Percentiles rank a stretch among this genome's conserved stretches.
These are phyloP conservation scores for Panellus pusillus DNA, from an alignment of 768 basidiomycete genomes.

Conservation along the genomic window DNA sequence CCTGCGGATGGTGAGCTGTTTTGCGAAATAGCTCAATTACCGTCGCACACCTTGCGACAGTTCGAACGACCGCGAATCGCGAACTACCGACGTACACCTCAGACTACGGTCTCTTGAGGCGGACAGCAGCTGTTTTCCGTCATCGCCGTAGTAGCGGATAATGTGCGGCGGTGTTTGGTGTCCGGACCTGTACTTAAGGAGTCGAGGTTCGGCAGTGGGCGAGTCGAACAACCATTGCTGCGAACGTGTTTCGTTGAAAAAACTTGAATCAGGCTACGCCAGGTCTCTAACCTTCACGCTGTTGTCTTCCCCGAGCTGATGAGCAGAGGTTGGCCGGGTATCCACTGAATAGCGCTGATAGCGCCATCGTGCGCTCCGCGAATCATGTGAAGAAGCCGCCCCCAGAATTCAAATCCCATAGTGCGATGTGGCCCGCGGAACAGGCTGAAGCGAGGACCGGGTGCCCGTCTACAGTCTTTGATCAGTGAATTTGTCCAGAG, in stretches of 20 bases:
- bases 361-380: conserved; percentile 88
- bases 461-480: conserved; percentile 64
- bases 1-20: conserved; percentile 44
- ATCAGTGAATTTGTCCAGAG: not conserved
- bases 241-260: conserved; percentile 11
- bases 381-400: conserved; percentile 79
- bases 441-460: conserved; percentile 88
- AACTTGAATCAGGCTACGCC: not conserved
- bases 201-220: conserved; percentile 77
- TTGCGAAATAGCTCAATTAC: not conserved
- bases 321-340: conserved; percentile 88
- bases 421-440: conserved; percentile 81
- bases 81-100: conserved; percentile 87
- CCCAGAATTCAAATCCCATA: conserved; percentile 89
- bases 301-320: conserved; percentile 91
- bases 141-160: conserved; percentile 94
- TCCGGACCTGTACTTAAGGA: conserved; percentile 91
- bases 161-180: conserved; percentile 90
- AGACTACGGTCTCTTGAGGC: conserved; percentile 88
- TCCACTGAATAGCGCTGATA: conserved; percentile 84
- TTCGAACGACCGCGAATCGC: conserved; percentile 94
- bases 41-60: conserved; percentile 77
- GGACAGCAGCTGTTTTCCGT: conserved; percentile 91
- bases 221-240: conserved; percentile 99
- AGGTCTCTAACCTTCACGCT: conserved; percentile 74